Conservation (phyloP, 805 yeast species). For the Saccharomycopsis selenospora region DNA sequence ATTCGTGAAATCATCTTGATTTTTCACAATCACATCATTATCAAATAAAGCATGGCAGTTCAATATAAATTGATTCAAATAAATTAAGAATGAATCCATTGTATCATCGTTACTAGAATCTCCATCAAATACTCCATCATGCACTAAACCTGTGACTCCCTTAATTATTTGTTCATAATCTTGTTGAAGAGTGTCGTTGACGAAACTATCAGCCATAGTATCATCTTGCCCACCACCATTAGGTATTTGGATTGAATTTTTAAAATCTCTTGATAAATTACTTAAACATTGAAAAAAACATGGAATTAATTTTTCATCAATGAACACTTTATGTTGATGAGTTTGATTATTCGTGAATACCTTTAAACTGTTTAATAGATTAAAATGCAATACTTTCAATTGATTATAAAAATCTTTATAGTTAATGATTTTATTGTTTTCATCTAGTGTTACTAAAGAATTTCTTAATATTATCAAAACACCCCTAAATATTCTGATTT, state of each 20-base stretch:
- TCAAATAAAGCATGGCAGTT: constrained; percentile 8
- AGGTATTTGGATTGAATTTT: not conserved
- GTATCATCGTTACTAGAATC: not conserved
- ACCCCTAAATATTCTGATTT: constrained; percentile 38
- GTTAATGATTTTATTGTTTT: constrained; percentile 25
- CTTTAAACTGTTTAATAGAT: constrained; percentile 1
- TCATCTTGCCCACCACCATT: not conserved
- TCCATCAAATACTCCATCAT: not conserved
- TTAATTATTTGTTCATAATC: not conserved
- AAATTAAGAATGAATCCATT: constrained; percentile 11
- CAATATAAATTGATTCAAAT: constrained; percentile 16
- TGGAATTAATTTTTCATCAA: constrained; percentile 5
- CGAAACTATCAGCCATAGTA: not conserved
- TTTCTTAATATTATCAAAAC: constrained; percentile 43
- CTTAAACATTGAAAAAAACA: constrained; percentile 15
- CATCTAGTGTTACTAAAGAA: constrained; percentile 29
- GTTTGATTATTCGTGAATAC: not conserved
- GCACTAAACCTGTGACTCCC: not conserved
- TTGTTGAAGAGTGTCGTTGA: not conserved
- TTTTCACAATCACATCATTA: constrained; percentile 5
- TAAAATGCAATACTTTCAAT: constrained; percentile 1
- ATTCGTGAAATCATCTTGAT: constrained; percentile 9
- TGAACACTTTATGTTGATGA: constrained; percentile 1
- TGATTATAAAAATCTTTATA: not conserved
- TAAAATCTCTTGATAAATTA: constrained; percentile 14